phyloP scores from a whole-genome alignment of 495 filamentous ascomycete genomes.

The Hyphodiscus hymeniophilus region DNA sequence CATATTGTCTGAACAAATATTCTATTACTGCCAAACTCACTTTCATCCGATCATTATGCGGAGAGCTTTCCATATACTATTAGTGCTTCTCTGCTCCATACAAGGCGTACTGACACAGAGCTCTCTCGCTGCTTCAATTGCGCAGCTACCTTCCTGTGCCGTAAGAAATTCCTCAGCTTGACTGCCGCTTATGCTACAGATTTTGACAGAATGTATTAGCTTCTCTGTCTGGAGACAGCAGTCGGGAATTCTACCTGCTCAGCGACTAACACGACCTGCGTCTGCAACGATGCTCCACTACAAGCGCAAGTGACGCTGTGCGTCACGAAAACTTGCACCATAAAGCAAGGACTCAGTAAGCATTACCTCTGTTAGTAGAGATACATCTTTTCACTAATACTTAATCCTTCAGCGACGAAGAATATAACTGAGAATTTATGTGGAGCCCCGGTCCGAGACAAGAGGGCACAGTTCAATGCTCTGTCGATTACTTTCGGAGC shows the following conservation, averaged over 20 bases:
- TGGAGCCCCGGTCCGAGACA: conserved; percentile 12
- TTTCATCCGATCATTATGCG: no score
- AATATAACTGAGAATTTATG: conserved; percentile 16
- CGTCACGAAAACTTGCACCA: conserved; percentile 23
- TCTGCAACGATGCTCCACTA: conserved; percentile 24
- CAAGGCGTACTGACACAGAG: neutral
- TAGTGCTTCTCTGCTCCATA: neutral
- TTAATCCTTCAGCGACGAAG: conserved; percentile 1
- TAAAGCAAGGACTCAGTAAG: conserved; percentile 26
- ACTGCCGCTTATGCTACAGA: neutral
- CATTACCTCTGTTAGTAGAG: neutral
- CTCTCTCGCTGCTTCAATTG: conserved; percentile 1
- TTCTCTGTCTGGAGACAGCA: conserved; percentile 19
- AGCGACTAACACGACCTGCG: conserved; percentile 25
- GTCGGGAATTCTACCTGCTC: conserved; percentile 24
- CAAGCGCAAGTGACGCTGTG: conserved; percentile 24
- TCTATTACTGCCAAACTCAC: neutral
- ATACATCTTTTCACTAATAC: neutral
- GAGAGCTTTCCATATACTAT: neutral
- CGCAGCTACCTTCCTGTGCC: conserved; percentile 8
- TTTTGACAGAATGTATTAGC: conserved; percentile 10
- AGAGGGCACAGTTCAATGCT: conserved; percentile 1
- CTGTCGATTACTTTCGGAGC: conserved; percentile 6
- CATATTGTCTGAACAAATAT: no score
- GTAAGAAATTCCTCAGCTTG: conserved; percentile 2